Conservation (phyloP, 768 basidiomycete genomes). For the Trametes meyenii region DNA sequence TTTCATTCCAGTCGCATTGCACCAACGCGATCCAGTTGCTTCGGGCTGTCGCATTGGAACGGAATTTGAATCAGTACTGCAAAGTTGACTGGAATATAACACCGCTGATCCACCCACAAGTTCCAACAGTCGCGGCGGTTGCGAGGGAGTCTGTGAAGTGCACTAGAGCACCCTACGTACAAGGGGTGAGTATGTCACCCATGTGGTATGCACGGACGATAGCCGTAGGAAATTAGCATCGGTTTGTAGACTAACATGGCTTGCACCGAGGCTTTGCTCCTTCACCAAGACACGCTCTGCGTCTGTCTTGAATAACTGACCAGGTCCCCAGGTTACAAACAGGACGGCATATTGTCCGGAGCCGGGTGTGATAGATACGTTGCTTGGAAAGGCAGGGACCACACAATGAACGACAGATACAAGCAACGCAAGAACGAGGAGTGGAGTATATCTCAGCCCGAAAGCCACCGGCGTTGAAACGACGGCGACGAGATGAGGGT, state of each 20-base stretch:
- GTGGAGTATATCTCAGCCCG: neutral
- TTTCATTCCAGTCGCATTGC: conserved; percentile 77
- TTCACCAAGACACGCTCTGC: conserved; percentile 41
- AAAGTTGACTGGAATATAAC: too few relatives aligned
- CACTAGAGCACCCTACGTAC: conserved; percentile 72
- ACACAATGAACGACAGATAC: conserved; percentile 43
- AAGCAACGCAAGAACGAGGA: neutral
- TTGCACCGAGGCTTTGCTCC: conserved; percentile 49
- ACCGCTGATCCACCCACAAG: conserved; percentile 23
- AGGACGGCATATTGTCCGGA: conserved; percentile 51
- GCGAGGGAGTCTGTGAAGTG: conserved; percentile 73
- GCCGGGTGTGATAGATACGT: conserved; percentile 51
- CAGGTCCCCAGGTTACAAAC: conserved; percentile 54
- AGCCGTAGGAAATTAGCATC: neutral
- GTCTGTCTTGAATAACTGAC: conserved; percentile 41
- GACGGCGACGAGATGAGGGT: too few relatives aligned
- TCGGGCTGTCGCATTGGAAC: conserved; percentile 39
- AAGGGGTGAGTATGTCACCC: neutral
- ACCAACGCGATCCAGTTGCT: conserved; percentile 93
- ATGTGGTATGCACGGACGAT: too few relatives aligned
- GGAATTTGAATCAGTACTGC: neutral
- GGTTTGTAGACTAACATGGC: neutral
- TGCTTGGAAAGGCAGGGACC: conserved; percentile 73
- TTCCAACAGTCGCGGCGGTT: conserved; percentile 44
- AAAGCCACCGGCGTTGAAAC: neutral